Base-by-base conservation (phyloP, 2,329 filamentous ascomycete species). In the Fusarium nygamai region DNA sequence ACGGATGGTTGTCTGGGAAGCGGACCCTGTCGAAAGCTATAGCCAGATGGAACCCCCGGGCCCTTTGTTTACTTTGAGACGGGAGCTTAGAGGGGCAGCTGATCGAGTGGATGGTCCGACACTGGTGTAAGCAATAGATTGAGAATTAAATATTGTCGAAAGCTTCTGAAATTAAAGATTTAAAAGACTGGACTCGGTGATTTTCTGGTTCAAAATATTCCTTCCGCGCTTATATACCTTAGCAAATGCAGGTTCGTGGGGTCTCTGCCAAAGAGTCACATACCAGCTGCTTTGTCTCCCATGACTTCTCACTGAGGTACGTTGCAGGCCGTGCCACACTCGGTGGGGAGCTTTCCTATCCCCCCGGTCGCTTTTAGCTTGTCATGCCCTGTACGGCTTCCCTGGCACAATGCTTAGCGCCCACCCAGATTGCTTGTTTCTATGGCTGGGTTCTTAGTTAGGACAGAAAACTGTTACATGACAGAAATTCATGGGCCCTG, bases 41-140 rank as follows among this genome's bases (percentile, higher is more conserved):
- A 72, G 78, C 66, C 66, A 63, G 47, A 48, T 36, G 24, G 33
- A 59, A 59, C 81, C 77, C 66, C 53, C 46, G 44, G 57, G 53
- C 64, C 82, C 83, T 84, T 84, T 83, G 83, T 84, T 83, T 84
- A 82, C 79, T 80, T 80, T 80, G 77, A 51, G 27, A 56, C 20
- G 51, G 34, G 51, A 78, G 82, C 82, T 78, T 74, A 80, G 81
- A 50, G 81, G 81, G 82, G 82, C 77, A 72, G 74, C 63, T 74
- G 38, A 38, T 41, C 47, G 66, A 60, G 63, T 61, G 51, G 65
- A 48, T 58, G 61, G 69, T 48, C 61, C 64, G 62, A 64, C 59
- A 64, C 53, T 47, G 61, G 63, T 66, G 61, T 41, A 58, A 51
- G 65, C 43, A 64, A 56, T 74, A 50, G 43, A 41, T 36, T 34